A percentile compares a stretch with the other conserved stretches of the same genome.
These are phyloP conservation scores for Trametes elegans DNA, from an alignment of 768 basidiomycete genomes.

Conservation along the genomic window DNA sequence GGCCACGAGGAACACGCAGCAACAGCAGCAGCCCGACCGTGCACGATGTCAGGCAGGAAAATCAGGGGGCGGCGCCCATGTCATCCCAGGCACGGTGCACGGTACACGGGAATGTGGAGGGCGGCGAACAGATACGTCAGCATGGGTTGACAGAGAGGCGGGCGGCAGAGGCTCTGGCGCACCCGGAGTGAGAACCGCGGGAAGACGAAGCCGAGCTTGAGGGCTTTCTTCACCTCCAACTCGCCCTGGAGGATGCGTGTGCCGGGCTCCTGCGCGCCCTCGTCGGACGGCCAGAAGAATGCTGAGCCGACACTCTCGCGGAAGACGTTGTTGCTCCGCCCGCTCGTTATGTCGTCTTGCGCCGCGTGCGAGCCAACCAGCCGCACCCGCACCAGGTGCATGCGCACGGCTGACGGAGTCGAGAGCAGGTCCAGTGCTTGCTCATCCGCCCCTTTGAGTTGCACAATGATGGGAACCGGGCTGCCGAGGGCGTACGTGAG, in stretches of 20 bases:
- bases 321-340: constrained; percentile 49
- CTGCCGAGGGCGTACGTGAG: constrained; percentile 50
- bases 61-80: too few relatives aligned
- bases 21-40: background rate
- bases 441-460: constrained; percentile 41
- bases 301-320: constrained; percentile 40
- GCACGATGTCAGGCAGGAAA: background rate
- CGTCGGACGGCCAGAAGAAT: constrained; percentile 47
- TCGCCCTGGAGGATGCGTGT: constrained; percentile 48
- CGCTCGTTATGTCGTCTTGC: constrained; percentile 36
- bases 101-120: background rate
- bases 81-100: background rate
- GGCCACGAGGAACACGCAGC: constrained; percentile 1
- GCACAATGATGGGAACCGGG: constrained; percentile 49
- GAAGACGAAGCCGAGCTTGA: constrained; percentile 45
- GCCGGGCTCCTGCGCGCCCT: constrained; percentile 30
- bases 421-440: constrained; percentile 52
- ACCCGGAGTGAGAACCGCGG: constrained; percentile 49
- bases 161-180: constrained; percentile 24
- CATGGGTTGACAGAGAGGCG: background rate
- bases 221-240: constrained; percentile 42
- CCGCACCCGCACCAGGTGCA: constrained; percentile 47
- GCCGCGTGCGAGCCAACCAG: constrained; percentile 46
- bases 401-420: constrained; percentile 35
- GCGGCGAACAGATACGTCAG: background rate